Percentiles rank a stretch among this genome's conserved stretches.
phyloP scores from a whole-genome alignment of 768 basidiomycete genomes.

The Serendipita indica region DNA sequence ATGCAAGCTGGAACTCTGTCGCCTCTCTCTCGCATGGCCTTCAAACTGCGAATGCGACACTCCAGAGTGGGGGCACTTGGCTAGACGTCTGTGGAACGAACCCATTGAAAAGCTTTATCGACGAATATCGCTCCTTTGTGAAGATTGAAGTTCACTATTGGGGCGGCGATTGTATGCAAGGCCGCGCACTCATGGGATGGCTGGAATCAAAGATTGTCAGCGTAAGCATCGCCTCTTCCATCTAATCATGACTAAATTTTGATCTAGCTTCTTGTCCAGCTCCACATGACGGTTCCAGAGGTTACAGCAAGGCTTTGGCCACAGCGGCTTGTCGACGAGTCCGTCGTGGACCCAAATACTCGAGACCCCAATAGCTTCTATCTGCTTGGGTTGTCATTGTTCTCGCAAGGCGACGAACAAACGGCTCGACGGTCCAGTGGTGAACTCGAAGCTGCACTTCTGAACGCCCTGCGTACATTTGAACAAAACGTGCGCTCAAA shows the following conservation, averaged over 20 bases:
- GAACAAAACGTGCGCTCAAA: constrained; percentile 15
- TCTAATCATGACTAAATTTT: background rate
- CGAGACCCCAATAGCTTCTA: constrained; percentile 15
- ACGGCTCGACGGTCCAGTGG: background rate
- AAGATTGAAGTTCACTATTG: constrained; percentile 17
- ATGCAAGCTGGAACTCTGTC: constrained; percentile 13
- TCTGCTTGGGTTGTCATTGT: constrained; percentile 15
- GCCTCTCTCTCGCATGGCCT: constrained; percentile 10
- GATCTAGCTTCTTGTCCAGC: constrained; percentile 16
- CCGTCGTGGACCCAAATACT: background rate
- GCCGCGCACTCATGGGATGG: constrained; percentile 16
- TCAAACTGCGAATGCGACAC: background rate
- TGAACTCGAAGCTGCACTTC: background rate
- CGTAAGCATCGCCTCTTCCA: constrained; percentile 11
- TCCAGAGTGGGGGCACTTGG: constrained; percentile 11
- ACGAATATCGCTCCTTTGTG: constrained; percentile 12
- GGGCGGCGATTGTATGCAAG: constrained; percentile 16
- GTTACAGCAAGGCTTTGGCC: constrained; percentile 16
- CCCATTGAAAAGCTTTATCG: constrained; percentile 12
- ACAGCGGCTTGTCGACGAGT: constrained; percentile 14
- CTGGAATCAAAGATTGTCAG: constrained; percentile 17
- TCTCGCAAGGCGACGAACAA: background rate
- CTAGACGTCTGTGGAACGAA: constrained; percentile 12
- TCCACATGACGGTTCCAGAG: constrained; percentile 11
- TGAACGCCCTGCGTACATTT: constrained; percentile 11